Conservation (phyloP, 371 early-diverging fungal species). For the Syncephalastrum sp. region DNA sequence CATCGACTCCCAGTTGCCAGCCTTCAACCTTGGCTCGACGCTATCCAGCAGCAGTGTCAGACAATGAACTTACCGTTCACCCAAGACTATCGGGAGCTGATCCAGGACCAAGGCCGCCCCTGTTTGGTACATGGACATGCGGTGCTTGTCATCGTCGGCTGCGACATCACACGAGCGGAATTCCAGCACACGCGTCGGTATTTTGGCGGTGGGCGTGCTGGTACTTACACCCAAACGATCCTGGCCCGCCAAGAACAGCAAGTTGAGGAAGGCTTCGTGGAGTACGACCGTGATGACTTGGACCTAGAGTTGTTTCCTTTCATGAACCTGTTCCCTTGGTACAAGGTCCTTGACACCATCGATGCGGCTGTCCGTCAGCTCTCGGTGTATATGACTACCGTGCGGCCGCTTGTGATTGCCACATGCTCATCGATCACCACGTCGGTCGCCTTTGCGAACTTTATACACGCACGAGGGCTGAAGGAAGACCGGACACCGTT, state of each 20-base stretch:
- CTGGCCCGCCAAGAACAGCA: too few relatives aligned
- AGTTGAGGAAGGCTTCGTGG: not conserved
- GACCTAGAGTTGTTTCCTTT: not conserved
- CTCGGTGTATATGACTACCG: not conserved
- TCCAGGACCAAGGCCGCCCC: slow-evolving; percentile 1
- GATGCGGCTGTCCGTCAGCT: not conserved
- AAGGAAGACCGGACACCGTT: not conserved
- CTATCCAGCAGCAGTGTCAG: too few relatives aligned
- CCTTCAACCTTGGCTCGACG: too few relatives aligned
- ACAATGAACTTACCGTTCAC: too few relatives aligned
- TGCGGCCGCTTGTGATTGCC: not conserved
- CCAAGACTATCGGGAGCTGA: too few relatives aligned
- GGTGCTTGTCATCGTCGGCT: slow-evolving; percentile 4
- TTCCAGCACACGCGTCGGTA: not conserved
- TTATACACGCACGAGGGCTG: not conserved
- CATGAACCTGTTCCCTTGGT: not conserved
- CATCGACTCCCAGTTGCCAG: too few relatives aligned
- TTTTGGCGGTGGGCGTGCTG: too few relatives aligned
- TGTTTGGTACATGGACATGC: not conserved
- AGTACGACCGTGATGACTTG: not conserved
- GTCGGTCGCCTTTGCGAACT: not conserved
- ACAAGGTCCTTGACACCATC: not conserved
- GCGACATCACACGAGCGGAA: not conserved
- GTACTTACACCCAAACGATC: too few relatives aligned
- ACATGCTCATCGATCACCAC: not conserved